phyloP scores from a whole-genome alignment of 2,329 filamentous ascomycete species.

The Neopestalotiopsis sp. region DNA sequence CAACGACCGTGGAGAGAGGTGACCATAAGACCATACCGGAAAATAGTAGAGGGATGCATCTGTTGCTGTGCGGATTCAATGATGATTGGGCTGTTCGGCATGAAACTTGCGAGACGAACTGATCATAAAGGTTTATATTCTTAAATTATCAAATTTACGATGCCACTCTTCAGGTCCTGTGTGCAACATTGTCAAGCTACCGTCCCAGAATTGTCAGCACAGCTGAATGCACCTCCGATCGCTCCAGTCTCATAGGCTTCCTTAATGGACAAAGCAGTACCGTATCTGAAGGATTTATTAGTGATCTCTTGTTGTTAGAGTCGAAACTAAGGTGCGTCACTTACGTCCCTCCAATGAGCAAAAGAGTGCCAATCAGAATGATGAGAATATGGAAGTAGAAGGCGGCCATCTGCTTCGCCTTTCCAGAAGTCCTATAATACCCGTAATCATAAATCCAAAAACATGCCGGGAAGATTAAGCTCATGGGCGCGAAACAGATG shows the following conservation, averaged over 20 bases:
- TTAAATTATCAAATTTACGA: no score
- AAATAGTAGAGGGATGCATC: no score
- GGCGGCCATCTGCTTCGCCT: slow-evolving; percentile 13
- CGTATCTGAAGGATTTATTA: slow-evolving; percentile 18
- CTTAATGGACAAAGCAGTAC: slow-evolving; percentile 24
- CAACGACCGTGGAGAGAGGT: not conserved
- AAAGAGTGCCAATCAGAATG: slow-evolving; percentile 22
- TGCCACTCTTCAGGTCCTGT: not conserved
- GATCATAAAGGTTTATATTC: no score
- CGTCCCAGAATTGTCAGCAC: slow-evolving; percentile 24
- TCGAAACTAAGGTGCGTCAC: not conserved
- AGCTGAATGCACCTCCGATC: slow-evolving; percentile 27
- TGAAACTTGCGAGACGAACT: no score
- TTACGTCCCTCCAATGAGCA: slow-evolving; percentile 24
- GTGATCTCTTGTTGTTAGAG: not conserved
- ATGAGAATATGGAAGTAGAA: slow-evolving; percentile 24
- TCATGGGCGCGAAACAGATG: slow-evolving; percentile 22
- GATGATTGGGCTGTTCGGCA: not conserved
- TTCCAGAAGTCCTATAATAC: slow-evolving; percentile 14
- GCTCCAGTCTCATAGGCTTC: slow-evolving; percentile 23
- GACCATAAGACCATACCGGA: not conserved
- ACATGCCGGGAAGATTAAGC: slow-evolving; percentile 14
- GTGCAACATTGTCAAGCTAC: not conserved
- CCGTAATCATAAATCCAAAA: slow-evolving; percentile 19
- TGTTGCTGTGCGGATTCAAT: not conserved